Conservation (phyloP, 2,329 filamentous ascomycete species). For the Monilinia fructigena region DNA sequence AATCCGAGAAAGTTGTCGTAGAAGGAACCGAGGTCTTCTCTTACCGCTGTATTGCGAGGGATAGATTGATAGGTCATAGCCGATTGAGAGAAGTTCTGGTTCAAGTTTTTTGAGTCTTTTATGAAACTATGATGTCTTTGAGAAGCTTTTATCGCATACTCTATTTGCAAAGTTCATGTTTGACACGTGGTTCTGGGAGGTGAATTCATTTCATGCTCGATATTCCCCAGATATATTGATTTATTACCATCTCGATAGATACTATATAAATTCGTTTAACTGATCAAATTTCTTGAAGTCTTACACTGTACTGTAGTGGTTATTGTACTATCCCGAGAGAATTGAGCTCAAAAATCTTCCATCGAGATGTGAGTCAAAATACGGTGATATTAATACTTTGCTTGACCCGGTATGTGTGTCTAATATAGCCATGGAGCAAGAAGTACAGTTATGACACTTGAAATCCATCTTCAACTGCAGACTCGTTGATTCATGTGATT, state of each 20-base stretch:
- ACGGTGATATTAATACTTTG: neutral
- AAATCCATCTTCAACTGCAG: neutral
- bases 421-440: neutral
- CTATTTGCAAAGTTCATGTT: neutral
- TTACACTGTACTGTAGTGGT: neutral
- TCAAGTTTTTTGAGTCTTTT: neutral
- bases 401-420: neutral
- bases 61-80: too few relatives aligned
- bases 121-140: neutral
- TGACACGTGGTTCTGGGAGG: neutral
- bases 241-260: neutral
- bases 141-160: neutral
- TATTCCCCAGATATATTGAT: neutral
- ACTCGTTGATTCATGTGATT: neutral
- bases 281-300: neutral
- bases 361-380: neutral
- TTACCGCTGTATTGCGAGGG: neutral
- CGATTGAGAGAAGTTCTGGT: neutral
- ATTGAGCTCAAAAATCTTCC: neutral
- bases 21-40: neutral
- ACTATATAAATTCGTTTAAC: neutral
- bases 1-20: neutral
- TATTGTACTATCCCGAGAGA: neutral
- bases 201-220: neutral
- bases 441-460: too few relatives aligned